Percentiles rank a stretch among this genome's conserved stretches.
These are phyloP conservation scores for Cyberlindnera mississippiensis DNA, from an alignment of 805 yeast species.

Conservation along the genomic window DNA sequence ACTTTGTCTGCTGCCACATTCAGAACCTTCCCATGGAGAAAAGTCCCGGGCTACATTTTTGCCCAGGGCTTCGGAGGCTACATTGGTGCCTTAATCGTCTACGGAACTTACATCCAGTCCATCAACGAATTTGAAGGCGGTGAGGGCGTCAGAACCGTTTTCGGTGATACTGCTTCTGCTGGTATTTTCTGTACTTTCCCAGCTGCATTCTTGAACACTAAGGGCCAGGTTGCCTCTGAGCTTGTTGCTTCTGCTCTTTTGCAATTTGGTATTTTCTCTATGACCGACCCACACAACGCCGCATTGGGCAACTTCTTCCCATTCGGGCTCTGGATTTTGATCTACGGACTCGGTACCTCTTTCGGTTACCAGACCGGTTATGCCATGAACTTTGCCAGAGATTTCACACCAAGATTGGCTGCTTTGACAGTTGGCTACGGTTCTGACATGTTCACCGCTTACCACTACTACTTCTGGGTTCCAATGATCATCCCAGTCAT, in stretches of 20 bases:
- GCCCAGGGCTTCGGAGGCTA: constrained; percentile 49
- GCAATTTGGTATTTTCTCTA: constrained; percentile 44
- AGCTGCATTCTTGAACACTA: constrained; percentile 34
- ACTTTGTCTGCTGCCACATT: constrained; percentile 44
- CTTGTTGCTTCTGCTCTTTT: constrained; percentile 41
- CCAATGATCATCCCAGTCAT: constrained; percentile 47
- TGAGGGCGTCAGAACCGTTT: constrained; percentile 20
- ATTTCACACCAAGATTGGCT: constrained; percentile 50
- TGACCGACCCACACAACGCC: constrained; percentile 48
- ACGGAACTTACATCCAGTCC: constrained; percentile 42
- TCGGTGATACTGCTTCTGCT: constrained; percentile 33
- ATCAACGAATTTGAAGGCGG: constrained; percentile 34
- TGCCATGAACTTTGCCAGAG: constrained; percentile 53
- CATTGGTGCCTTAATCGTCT: constrained; percentile 42
- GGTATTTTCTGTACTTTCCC: constrained; percentile 47
- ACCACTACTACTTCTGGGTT: constrained; percentile 49
- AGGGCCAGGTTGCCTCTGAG: constrained; percentile 47
- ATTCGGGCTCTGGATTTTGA: constrained; percentile 41
- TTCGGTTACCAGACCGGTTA: constrained; percentile 52
- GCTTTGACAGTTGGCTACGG: constrained; percentile 45
- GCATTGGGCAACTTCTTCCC: constrained; percentile 45
- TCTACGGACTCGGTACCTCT: constrained; percentile 43
- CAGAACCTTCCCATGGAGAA: constrained; percentile 49
- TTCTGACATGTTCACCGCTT: constrained; percentile 34
- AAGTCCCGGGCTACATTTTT: constrained; percentile 40